Percentiles rank a stretch among this genome's conserved stretches.
These are phyloP conservation scores for Litchi chinensis DNA, from an alignment of 345 rosid species.

Conservation along the genomic window DNA sequence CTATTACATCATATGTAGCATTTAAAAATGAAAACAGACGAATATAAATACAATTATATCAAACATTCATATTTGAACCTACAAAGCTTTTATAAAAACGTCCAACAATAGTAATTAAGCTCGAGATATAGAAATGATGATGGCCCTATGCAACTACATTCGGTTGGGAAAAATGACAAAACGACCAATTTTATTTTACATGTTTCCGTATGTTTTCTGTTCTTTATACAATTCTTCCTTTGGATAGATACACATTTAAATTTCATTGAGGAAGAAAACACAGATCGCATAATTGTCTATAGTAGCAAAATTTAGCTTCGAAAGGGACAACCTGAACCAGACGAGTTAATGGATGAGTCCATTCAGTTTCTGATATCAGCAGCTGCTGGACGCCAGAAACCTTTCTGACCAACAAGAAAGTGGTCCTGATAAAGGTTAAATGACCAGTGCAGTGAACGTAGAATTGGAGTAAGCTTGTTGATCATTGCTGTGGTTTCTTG, in stretches of 20 bases:
- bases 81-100: neutral
- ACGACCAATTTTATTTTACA: neutral
- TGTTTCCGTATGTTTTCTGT: neutral
- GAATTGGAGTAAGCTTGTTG: constrained; percentile 50
- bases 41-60: neutral
- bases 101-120: neutral
- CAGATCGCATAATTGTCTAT: neutral
- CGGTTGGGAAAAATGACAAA: too few relatives aligned
- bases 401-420: constrained; percentile 72
- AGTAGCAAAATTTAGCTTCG: neutral
- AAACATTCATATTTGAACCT: neutral
- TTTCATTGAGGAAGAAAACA: neutral
- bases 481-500: constrained; percentile 66
- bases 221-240: neutral
- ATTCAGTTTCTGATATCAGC: constrained; percentile 6
- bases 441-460: constrained; percentile 73
- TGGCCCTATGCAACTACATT: neutral
- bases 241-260: neutral
- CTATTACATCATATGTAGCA: too few relatives aligned
- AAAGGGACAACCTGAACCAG: neutral
- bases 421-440: constrained; percentile 54
- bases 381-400: constrained; percentile 72
- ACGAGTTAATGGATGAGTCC: neutral
- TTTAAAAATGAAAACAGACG: too few relatives aligned
- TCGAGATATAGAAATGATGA: neutral